These are phyloP conservation scores for Atalantia buxifolia DNA, from an alignment of 345 rosid genomes.

Conservation along the genomic window DNA sequence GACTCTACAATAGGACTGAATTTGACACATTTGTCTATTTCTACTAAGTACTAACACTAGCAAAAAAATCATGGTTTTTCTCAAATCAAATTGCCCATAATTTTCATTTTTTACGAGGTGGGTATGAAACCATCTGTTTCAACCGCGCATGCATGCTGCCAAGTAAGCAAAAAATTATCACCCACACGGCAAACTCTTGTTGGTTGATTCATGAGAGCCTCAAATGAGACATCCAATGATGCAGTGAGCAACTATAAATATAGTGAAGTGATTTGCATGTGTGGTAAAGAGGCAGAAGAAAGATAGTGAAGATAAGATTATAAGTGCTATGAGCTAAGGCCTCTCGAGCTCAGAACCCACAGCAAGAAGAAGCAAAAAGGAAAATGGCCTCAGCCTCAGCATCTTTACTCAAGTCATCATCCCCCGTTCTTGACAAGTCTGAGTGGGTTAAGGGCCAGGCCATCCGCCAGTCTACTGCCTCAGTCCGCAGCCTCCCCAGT, in stretches of 20 bases:
- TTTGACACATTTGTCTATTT: constrained; percentile 27
- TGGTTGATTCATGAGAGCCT: constrained; percentile 60
- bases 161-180: constrained; percentile 38
- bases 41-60: background rate
- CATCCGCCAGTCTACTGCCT: constrained; percentile 58
- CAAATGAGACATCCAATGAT: constrained; percentile 63
- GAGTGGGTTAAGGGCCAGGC: constrained; percentile 75
- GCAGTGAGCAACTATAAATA: constrained; percentile 38
- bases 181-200: constrained; percentile 52
- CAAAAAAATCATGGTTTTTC: constrained; percentile 22
- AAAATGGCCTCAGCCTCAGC: constrained; percentile 84
- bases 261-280: constrained; percentile 26
- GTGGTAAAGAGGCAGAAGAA: constrained; percentile 34
- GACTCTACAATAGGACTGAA: constrained; percentile 9
- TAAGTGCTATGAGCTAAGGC: constrained; percentile 4
- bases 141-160: constrained; percentile 32
- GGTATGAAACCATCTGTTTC: constrained; percentile 33
- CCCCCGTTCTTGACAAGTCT: constrained; percentile 77
- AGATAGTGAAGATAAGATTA: constrained; percentile 42
- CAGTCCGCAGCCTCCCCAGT: constrained; percentile 43
- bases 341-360: background rate
- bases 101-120: constrained; percentile 26
- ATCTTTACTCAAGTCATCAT: constrained; percentile 60
- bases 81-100: background rate
- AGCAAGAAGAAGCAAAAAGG: constrained; percentile 35